phyloP scores from a whole-genome alignment of 768 basidiomycete species.

The Mycena sanguinolenta region DNA sequence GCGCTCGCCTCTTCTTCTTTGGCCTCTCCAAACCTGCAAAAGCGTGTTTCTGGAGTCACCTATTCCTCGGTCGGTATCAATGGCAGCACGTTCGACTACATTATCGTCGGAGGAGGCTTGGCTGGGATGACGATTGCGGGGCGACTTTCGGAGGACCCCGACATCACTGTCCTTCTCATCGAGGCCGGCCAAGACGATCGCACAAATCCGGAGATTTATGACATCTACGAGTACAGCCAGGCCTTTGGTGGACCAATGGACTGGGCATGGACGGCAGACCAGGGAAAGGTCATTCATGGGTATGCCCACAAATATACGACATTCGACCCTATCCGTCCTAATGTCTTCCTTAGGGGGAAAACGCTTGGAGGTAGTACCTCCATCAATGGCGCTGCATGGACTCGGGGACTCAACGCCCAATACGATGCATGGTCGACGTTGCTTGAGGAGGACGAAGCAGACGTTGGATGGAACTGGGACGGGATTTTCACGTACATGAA shows the following conservation, averaged over 20 bases:
- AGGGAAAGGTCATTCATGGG: slow-evolving; percentile 44
- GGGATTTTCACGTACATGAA: slow-evolving; percentile 61
- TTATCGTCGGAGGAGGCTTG: slow-evolving; percentile 48
- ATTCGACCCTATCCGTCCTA: neutral
- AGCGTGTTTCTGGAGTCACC: slow-evolving; percentile 34
- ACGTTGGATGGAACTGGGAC: slow-evolving; percentile 62
- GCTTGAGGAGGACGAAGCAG: slow-evolving; percentile 50
- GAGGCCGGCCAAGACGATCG: slow-evolving; percentile 54
- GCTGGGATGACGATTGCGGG: slow-evolving; percentile 49
- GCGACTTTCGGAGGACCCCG: slow-evolving; percentile 48
- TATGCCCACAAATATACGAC: slow-evolving; percentile 26
- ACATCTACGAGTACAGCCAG: slow-evolving; percentile 45
- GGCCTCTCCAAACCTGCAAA: slow-evolving; percentile 29
- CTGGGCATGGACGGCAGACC: slow-evolving; percentile 48
- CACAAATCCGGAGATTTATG: slow-evolving; percentile 44
- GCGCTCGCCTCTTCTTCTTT: slow-evolving; percentile 30
- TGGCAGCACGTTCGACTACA: slow-evolving; percentile 40
- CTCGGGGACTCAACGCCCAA: slow-evolving; percentile 47
- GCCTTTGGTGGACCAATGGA: slow-evolving; percentile 47
- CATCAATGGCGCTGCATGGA: slow-evolving; percentile 52
- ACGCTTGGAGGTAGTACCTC: slow-evolving; percentile 42
- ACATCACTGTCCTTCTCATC: slow-evolving; percentile 47
- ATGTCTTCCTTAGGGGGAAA: slow-evolving; percentile 14
- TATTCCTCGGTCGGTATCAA: slow-evolving; percentile 33
- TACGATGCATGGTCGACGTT: slow-evolving; percentile 50